Conservation (phyloP, 1,139 yeast genomes). For the Candida mesenterica region DNA sequence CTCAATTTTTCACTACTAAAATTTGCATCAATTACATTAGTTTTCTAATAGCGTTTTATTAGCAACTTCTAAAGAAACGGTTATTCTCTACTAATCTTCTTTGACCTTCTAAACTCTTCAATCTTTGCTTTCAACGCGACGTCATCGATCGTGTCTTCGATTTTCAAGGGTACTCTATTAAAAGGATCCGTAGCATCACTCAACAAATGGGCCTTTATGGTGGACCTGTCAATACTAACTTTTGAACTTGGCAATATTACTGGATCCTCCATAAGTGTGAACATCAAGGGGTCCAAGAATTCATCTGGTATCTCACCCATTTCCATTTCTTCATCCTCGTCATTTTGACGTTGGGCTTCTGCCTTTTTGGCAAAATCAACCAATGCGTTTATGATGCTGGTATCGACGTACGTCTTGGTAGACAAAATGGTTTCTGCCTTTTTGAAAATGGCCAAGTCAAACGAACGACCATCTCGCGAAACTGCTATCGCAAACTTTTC, state of each 20-base stretch:
- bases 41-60: not conserved
- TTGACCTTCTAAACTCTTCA: conserved; percentile 48
- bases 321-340: conserved; percentile 81
- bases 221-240: conserved; percentile 81
- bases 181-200: conserved; percentile 97
- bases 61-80: not conserved
- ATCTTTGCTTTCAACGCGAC: conserved; percentile 64
- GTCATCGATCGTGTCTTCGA: conserved; percentile 85
- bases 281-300: conserved; percentile 95
- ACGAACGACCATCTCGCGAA: conserved; percentile 89
- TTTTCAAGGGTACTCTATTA: conserved; percentile 83
- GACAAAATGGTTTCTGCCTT: conserved; percentile 69
- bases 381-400: conserved; percentile 53
- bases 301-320: conserved; percentile 96
- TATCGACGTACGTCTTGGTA: conserved; percentile 51
- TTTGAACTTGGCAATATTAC: conserved; percentile 86
- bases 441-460: conserved; percentile 59
- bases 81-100: conserved; percentile 23
- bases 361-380: conserved; percentile 61
- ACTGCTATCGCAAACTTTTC: conserved; percentile 72
- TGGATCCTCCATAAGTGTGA: conserved; percentile 92
- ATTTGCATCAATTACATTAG: not conserved
- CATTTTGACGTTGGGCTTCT: conserved; percentile 56
- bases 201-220: conserved; percentile 89
- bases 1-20: too few species aligned